Evolutionary conservation across 1,284 basidiomycete genomes (phyloP).

Genomic region (Apiotrichum brassicae): DNA sequence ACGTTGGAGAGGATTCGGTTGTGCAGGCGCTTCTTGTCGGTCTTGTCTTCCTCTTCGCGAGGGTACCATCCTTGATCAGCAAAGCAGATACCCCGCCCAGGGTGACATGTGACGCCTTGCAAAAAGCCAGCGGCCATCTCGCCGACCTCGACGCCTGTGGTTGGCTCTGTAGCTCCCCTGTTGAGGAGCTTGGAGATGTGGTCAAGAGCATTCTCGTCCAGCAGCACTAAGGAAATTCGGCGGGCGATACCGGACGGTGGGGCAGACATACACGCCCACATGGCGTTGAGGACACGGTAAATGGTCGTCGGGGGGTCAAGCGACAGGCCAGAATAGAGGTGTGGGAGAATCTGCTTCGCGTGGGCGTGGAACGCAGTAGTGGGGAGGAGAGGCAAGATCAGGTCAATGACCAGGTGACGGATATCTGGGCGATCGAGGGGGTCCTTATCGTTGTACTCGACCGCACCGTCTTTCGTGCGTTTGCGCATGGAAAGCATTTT

Average conservation of each 20-base stretch:
- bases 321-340: constrained; percentile 35
- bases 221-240: constrained; percentile 35
- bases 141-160: constrained; percentile 53
- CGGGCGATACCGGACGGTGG: constrained; percentile 33
- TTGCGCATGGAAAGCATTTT: constrained; percentile 45
- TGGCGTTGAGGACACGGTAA: constrained; percentile 38
- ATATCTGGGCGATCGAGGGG: constrained; percentile 44
- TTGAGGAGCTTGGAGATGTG: constrained; percentile 74
- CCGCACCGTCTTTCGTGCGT: constrained; percentile 38
- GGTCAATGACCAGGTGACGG: constrained; percentile 39
- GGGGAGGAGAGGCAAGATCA: constrained; percentile 41
- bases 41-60: constrained; percentile 45
- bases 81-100: constrained; percentile 81
- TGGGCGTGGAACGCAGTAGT: constrained; percentile 34
- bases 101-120: constrained; percentile 74
- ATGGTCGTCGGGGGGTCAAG: constrained; percentile 45
- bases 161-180: constrained; percentile 60
- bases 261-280: constrained; percentile 39
- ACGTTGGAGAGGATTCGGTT: constrained; percentile 79
- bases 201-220: constrained; percentile 54
- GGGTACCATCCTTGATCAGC: constrained; percentile 86
- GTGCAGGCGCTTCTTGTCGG: constrained; percentile 54
- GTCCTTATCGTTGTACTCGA: constrained; percentile 32
- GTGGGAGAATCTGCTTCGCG: constrained; percentile 34
- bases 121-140: constrained; percentile 83